phyloP scores from a whole-genome alignment of 2,329 filamentous ascomycete genomes.

The Paecilomyces fulvus region DNA sequence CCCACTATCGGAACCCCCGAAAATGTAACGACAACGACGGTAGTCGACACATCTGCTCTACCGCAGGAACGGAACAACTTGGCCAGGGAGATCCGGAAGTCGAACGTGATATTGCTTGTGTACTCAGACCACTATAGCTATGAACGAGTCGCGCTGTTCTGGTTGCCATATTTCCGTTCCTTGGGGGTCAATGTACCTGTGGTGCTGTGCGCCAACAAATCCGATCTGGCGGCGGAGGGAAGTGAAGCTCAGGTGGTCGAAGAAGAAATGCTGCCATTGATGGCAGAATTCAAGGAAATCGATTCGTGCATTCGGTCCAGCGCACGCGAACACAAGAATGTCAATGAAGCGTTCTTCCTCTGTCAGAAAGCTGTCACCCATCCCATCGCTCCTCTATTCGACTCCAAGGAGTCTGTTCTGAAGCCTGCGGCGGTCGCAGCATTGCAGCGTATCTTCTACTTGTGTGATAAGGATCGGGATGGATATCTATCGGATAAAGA shows the following conservation, averaged over 20 bases:
- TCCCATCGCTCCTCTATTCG: constrained; percentile 90
- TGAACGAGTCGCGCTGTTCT: constrained; percentile 91
- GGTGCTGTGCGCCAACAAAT: constrained; percentile 93
- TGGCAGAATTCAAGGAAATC: constrained; percentile 98
- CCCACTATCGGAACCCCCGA: constrained; percentile 88
- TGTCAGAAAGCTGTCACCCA: constrained; percentile 98
- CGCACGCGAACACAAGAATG: constrained; percentile 82
- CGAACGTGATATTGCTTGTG: constrained; percentile 91
- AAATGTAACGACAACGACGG: constrained; percentile 84
- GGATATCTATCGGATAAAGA: constrained; percentile 84
- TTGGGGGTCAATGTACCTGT: constrained; percentile 98
- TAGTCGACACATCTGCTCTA: constrained; percentile 92
- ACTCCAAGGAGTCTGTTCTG: constrained; percentile 81
- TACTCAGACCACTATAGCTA: constrained; percentile 99
- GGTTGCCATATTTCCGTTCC: constrained; percentile 96
- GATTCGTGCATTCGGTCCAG: constrained; percentile 96
- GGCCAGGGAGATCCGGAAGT: constrained; percentile 90
- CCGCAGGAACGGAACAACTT: constrained; percentile 87
- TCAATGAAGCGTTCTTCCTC: constrained; percentile 94
- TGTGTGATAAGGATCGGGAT: constrained; percentile 94
- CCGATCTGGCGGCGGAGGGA: constrained; percentile 69
- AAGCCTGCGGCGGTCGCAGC: constrained; percentile 87
- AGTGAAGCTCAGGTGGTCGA: constrained; percentile 78
- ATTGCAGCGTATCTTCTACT: constrained; percentile 82
- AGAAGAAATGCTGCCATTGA: constrained; percentile 95